Base-by-base conservation (phyloP, 2,329 filamentous ascomycete genomes). In the Aspergillus oerlinghausenensis region DNA sequence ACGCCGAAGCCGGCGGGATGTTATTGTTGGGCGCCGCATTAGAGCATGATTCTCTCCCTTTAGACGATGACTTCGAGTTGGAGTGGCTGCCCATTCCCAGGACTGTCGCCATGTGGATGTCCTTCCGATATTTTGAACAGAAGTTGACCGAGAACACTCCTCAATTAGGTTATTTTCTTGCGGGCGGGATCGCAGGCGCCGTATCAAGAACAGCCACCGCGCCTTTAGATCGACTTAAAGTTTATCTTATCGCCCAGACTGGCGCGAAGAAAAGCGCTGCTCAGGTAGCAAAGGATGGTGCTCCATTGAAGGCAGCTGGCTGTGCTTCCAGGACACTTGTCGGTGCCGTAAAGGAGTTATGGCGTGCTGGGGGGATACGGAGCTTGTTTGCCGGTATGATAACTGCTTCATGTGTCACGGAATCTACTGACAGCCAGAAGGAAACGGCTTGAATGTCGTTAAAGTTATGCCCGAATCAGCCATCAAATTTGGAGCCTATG, bases 381-480 rank as follows among this genome's bases (percentile, higher is more conserved):
- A 95, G 92, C 70, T 86, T 97, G 63, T 99, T 97, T 77, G 92
- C 93, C 63, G 94, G 92, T 96, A 76, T 73, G 86, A 69, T 32
- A 42, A n/a, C 26, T 43, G 50, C 21, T 6, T 21, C 26, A 14
- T 5, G 7, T 32, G 11, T 14, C 38, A 7, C 1, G 50, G 25
- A 35, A 38, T 14, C 50, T 60, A 42, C 54, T 55, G 65, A 60
- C 71, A 55, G 71, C 55, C 21, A 9, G 7, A 65, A 96, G 92
- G 94, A 40, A 99, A 99, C 69, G 94, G 94, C 3, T 80, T 99
- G 65, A 99, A 99, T 66, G 92, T 99, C 2, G 75, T 97, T 68
- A 99, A 99, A 75, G 94, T 99, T 59, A 96, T 97, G 91, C 94
- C 94, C 0, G 94, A 99, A 77, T 97, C 93, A 28, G 93, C 94